These are phyloP conservation scores for Limonium bicolor DNA, from an alignment of 148 eudicot genomes.

Conservation along the genomic window DNA sequence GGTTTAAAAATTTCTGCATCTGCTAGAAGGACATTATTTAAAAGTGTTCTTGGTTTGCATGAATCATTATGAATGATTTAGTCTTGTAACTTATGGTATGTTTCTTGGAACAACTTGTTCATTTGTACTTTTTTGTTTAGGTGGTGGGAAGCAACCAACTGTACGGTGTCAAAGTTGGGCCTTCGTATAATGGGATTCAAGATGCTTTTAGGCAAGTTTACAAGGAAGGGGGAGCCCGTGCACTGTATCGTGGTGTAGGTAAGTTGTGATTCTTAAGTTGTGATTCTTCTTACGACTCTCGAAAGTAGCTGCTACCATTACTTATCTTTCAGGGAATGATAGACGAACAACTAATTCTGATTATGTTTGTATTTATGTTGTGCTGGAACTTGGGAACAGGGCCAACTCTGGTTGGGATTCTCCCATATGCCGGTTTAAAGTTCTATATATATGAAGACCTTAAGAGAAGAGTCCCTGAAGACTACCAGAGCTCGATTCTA, in stretches of 20 bases:
- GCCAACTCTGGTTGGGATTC: slow-evolving; percentile 90
- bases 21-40: not conserved
- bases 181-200: slow-evolving; percentile 58
- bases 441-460: slow-evolving; percentile 95
- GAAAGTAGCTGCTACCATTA: too few relatives aligned
- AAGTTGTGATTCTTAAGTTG: slow-evolving; percentile 14
- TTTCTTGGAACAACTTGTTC: too few relatives aligned
- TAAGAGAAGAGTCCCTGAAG: slow-evolving; percentile 87
- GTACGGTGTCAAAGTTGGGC: slow-evolving; percentile 17
- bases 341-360: too few relatives aligned
- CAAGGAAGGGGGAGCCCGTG: slow-evolving; percentile 77
- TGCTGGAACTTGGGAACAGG: slow-evolving; percentile 28
- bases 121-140: slow-evolving; percentile 1
- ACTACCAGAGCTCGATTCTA: slow-evolving; percentile 60
- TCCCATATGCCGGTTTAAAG: slow-evolving; percentile 96
- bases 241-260: slow-evolving; percentile 90
- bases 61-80: too few relatives aligned
- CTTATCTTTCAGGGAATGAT: too few relatives aligned
- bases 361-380: not conserved
- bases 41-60: too few relatives aligned
- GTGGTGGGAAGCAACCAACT: slow-evolving; percentile 52
- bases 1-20: slow-evolving; percentile 20
- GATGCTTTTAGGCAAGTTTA: slow-evolving; percentile 68
- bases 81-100: too few relatives aligned
- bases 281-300: too few relatives aligned